Base-by-base conservation (phyloP, 2,329 filamentous ascomycete species). In the Apiospora sp. region DNA sequence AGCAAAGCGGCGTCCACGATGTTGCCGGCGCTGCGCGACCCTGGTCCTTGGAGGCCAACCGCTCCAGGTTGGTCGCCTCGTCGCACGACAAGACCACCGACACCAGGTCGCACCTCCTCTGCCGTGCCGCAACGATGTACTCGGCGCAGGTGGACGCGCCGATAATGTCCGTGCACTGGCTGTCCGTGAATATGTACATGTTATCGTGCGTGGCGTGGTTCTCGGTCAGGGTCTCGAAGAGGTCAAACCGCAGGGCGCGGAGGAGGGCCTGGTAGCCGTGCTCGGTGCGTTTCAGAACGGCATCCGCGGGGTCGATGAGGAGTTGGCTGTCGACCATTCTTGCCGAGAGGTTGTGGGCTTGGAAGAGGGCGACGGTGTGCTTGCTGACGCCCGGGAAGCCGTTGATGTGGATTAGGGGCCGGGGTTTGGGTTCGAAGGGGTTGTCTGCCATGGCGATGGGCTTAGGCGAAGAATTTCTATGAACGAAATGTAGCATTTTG, bases 141-240 rank as follows among this genome's bases (percentile, higher is more conserved):
- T 74, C 73, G 41, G 61, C 71, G 41, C 67, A 70, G 4, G 58
- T 61, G 46, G 71, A 37, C 19, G 43, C 48, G 43, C 73, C 73
- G 12, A 69, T 22, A 4, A 51, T 34, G 54, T 74, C 69, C 44
- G 16, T 34, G 43, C 68, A 67, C 48, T 74, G 73, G 71, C 71
- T 71, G 43, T 74, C 73, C 61, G 73, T 74, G 69, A 74, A 73
- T 48, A 74, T 43, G 71, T 71, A 73, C n/a, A 41, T 43, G 6
- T 48, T 49, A 61, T 30, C 49, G 64, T 54, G 41, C 1, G 69
- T 74, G 16, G 30, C 61, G 22, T 16, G 34, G 43, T 27, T 49
- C 3, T 46, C 19, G 22, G 49, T 64, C 8, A 74, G 51, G 16
- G 71, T 12, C 22, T 34, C 24, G 24, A 74, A 69, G 27, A 74